A percentile compares a stretch with the other conserved stretches of the same genome.
Evolutionary conservation across 2,329 filamentous ascomycete genomes (phyloP).

Genomic region (Canariomyces notabilis): DNA sequence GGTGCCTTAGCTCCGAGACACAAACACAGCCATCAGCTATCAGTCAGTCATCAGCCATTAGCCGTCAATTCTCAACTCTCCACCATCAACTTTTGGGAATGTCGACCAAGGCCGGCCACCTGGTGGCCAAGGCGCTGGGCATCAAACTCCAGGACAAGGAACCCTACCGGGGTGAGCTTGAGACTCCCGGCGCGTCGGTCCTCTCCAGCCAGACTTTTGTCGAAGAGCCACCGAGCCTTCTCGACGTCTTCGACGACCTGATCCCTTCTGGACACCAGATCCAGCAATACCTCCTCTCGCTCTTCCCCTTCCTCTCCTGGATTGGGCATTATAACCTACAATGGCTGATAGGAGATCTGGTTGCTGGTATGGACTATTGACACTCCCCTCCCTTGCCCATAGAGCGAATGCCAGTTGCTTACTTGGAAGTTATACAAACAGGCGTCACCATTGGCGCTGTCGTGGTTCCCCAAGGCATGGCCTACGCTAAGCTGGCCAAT

Average conservation of each 20-base stretch:
- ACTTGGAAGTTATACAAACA: conserved; percentile 21
- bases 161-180: conserved; percentile 50
- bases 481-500: conserved; percentile 79
- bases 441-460: conserved; percentile 54
- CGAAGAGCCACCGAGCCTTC: conserved; percentile 71
- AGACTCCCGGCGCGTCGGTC: conserved; percentile 73
- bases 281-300: conserved; percentile 56
- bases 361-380: conserved; percentile 62
- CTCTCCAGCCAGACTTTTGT: conserved; percentile 76
- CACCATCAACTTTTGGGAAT: conserved; percentile 10
- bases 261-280: conserved; percentile 54
- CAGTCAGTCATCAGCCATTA: too few species aligned
- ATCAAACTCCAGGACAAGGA: conserved; percentile 74
- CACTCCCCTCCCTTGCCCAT: background rate
- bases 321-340: conserved; percentile 80
- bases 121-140: conserved; percentile 71
- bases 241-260: conserved; percentile 65
- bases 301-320: conserved; percentile 92
- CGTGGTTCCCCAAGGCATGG: conserved; percentile 96
- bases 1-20: too few species aligned
- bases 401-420: conserved; percentile 13
- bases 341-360: conserved; percentile 84
- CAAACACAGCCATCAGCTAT: too few species aligned
- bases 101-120: conserved; percentile 56
- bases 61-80: too few species aligned